Evolutionary conservation across 352 stramenopile genomes (phyloP).

Genomic region (Phytophthora macrochlamydospora): DNA sequence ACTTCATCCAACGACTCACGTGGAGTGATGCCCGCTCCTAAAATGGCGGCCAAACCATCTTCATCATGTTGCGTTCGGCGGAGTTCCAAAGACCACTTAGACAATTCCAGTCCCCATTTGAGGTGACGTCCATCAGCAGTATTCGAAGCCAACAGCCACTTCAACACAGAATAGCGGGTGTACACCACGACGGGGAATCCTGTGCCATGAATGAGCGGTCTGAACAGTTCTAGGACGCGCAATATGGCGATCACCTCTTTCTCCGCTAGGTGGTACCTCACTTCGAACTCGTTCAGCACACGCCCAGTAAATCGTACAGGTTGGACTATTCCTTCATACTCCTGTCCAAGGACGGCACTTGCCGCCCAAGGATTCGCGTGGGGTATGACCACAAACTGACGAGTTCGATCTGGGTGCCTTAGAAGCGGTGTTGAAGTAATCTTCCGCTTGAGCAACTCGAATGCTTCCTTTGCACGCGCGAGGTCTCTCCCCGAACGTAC

Average conservation of each 20-base stretch:
- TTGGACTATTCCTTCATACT: constrained; percentile 11
- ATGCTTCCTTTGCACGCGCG: constrained; percentile 3
- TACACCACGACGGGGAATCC: background rate
- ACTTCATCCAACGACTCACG: background rate
- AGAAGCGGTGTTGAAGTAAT: constrained; percentile 6
- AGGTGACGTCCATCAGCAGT: background rate
- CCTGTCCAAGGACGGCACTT: constrained; percentile 2
- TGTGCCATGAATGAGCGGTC: background rate
- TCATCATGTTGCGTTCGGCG: constrained; percentile 1
- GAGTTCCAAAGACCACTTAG: constrained; percentile 7
- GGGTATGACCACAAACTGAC: constrained; percentile 7
- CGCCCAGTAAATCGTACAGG: background rate
- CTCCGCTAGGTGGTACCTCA: background rate
- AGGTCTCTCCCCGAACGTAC: no score
- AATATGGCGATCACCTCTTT: background rate
- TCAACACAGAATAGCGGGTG: constrained; percentile 10
- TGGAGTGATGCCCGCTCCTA: background rate
- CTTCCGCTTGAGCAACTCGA: constrained; percentile 12
- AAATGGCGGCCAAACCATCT: background rate
- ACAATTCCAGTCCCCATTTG: constrained; percentile 1
- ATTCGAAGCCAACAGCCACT: constrained; percentile 6
- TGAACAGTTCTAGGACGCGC: background rate
- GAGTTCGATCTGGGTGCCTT: constrained; percentile 3
- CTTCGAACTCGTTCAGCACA: background rate
- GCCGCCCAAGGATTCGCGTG: constrained; percentile 14